Conservation (phyloP, 371 early-diverging fungal genomes). For the Actinomucor elegans region DNA sequence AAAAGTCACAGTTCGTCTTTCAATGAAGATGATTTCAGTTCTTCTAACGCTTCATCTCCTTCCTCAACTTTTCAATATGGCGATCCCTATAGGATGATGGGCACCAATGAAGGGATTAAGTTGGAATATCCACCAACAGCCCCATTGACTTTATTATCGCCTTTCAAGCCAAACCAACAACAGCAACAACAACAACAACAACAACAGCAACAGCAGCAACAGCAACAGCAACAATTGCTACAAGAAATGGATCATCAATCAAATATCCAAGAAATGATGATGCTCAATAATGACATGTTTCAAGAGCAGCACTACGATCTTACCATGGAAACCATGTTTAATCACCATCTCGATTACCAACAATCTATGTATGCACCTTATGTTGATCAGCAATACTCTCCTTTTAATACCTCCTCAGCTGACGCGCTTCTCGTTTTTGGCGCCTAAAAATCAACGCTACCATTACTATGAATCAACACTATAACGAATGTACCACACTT, state of each 20-base stretch:
- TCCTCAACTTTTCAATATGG: constrained; percentile 19
- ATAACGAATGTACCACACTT: constrained; percentile 3
- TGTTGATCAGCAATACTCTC: constrained; percentile 19
- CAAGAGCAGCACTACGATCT: background rate
- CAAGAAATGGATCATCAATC: too few relatives aligned
- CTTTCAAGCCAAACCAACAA: constrained; percentile 31
- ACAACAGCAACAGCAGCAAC: background rate
- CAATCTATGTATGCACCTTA: constrained; percentile 14
- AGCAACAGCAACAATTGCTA: background rate
- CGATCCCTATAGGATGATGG: background rate
- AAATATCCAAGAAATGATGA: too few relatives aligned
- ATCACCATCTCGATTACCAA: background rate
- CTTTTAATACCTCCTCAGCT: constrained; percentile 14
- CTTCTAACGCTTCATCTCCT: constrained; percentile 37
- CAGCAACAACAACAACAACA: constrained; percentile 8
- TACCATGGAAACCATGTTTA: background rate
- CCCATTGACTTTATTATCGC: constrained; percentile 33
- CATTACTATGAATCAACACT: background rate
- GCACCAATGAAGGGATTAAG: background rate
- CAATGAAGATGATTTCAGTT: constrained; percentile 25
- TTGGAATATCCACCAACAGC: background rate
- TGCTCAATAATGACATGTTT: background rate
- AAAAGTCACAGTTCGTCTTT: background rate
- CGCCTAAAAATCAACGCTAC: constrained; percentile 7
- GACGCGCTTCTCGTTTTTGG: constrained; percentile 16